phyloP scores from a whole-genome alignment of 23 red algal genomes.

The Chondrus crispus region DNA sequence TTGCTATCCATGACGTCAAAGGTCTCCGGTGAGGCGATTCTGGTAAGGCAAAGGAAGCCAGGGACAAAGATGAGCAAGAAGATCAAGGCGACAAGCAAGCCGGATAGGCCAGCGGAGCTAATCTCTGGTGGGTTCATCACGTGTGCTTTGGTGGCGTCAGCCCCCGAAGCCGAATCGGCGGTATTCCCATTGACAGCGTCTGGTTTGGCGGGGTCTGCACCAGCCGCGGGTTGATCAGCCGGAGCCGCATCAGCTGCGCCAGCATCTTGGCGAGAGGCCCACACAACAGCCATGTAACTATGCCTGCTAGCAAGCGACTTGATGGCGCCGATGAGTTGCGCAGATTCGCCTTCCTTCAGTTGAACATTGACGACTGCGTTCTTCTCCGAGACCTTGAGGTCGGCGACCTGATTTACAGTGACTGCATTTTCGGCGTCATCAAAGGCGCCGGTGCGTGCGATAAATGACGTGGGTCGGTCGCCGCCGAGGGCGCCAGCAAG shows the following conservation, averaged over 20 bases:
- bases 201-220: background rate
- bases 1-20: slow-evolving; percentile 42
- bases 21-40: slow-evolving; percentile 66
- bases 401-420: no score
- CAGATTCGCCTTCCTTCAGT: no score
- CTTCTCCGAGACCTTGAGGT: no score
- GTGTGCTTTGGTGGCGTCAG: background rate
- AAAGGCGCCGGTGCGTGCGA: background rate
- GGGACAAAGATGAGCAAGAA: slow-evolving; percentile 71
- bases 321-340: no score
- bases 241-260: background rate
- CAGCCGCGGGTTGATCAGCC: background rate
- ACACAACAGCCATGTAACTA: background rate
- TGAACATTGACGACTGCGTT: no score
- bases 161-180: background rate
- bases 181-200: background rate
- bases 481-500: background rate
- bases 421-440: no score
- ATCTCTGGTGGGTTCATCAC: slow-evolving; percentile 38
- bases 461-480: background rate
- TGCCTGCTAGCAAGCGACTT: no score
- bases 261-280: background rate
- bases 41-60: slow-evolving; percentile 70
- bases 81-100: slow-evolving; percentile 61
- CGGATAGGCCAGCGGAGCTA: slow-evolving; percentile 13